Percentiles rank a stretch among this genome's conserved stretches.
Conservation (phyloP, 257 asterid genomes). For the Fraxinus excelsior region DNA sequence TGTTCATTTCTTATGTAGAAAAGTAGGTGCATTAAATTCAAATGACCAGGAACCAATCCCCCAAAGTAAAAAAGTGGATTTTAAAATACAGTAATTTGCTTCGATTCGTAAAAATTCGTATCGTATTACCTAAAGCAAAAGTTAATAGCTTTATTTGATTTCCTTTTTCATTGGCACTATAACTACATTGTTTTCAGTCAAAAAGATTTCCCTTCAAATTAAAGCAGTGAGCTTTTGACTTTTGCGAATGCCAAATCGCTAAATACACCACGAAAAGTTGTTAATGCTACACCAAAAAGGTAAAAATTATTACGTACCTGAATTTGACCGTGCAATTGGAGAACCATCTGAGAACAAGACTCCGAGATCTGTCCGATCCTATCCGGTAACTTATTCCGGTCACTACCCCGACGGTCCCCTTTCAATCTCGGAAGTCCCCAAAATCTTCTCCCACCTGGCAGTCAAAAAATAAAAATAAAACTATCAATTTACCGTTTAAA, state of each 20-base stretch:
- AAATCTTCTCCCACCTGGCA: constrained; percentile 52
- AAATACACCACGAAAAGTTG: background rate
- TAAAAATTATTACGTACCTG: constrained; percentile 39
- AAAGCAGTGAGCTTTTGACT: background rate
- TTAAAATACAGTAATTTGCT: background rate
- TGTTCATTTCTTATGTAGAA: background rate
- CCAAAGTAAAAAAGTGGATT: background rate
- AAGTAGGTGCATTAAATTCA: background rate
- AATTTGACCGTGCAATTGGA: constrained; percentile 60
- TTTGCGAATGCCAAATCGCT: background rate
- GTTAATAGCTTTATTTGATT: constrained; percentile 2
- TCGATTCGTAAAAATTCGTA: background rate
- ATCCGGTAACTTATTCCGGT: constrained; percentile 43
- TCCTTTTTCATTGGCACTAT: background rate
- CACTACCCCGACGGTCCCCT: constrained; percentile 51
- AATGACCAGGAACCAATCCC: background rate
- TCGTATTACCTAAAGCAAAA: background rate
- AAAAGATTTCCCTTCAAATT: constrained; percentile 11
- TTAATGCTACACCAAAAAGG: background rate
- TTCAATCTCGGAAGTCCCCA: constrained; percentile 68
- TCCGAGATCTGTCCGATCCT: constrained; percentile 69
- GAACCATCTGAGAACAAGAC: constrained; percentile 85
- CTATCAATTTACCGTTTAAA: background rate
- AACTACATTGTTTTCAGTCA: background rate
- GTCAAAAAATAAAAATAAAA: background rate